A percentile compares a stretch with the other conserved stretches of the same genome.
Evolutionary conservation across 805 yeast genomes (phyloP).

Genomic region (Candida golubevii): DNA sequence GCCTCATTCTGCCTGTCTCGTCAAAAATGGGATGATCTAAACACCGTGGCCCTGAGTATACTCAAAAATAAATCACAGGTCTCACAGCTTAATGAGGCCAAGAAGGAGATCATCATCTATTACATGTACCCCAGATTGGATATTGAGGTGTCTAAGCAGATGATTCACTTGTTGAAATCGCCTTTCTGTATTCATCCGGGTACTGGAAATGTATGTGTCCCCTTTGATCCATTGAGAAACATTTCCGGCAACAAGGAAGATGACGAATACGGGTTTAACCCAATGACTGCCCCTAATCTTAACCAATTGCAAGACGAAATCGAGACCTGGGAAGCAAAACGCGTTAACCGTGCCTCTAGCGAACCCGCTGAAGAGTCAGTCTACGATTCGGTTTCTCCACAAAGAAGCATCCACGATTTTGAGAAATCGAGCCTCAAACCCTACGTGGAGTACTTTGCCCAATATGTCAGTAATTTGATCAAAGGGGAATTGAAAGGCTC

Average conservation of each 20-base stretch:
- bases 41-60: constrained; percentile 43
- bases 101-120: constrained; percentile 74
- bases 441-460: constrained; percentile 61
- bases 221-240: constrained; percentile 53
- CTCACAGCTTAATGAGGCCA: constrained; percentile 57
- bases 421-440: constrained; percentile 69
- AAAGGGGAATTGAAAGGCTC: constrained; percentile 47
- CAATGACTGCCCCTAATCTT: constrained; percentile 75
- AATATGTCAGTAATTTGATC: constrained; percentile 54
- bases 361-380: constrained; percentile 22
- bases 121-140: constrained; percentile 89
- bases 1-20: constrained; percentile 37
- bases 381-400: constrained; percentile 12
- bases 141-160: constrained; percentile 84
- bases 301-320: constrained; percentile 60
- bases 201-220: constrained; percentile 94
- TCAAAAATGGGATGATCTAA: constrained; percentile 80
- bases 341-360: constrained; percentile 26
- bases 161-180: constrained; percentile 88
- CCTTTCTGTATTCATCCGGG: constrained; percentile 97
- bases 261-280: constrained; percentile 60
- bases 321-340: constrained; percentile 43
- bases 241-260: constrained; percentile 30
- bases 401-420: constrained; percentile 38
- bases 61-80: constrained; percentile 46